A percentile compares a stretch with the other conserved stretches of the same genome.
These are phyloP conservation scores for Ceratobasidium sp. DNA, from an alignment of 1,284 basidiomycete genomes.

Conservation along the genomic window DNA sequence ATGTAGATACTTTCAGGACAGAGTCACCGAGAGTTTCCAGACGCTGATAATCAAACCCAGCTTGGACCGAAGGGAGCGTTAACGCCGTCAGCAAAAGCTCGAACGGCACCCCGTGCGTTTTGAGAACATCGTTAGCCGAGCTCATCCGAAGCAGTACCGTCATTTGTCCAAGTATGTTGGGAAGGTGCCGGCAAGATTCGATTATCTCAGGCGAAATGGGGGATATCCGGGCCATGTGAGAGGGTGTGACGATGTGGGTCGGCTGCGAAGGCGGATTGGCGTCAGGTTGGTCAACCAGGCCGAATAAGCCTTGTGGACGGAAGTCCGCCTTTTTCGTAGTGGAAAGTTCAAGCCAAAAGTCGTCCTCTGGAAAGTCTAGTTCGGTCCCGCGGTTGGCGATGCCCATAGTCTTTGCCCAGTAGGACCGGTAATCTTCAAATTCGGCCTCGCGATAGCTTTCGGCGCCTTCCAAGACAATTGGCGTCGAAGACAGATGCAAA, in stretches of 20 bases:
- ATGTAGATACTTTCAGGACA: slow-evolving; percentile 79
- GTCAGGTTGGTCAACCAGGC: slow-evolving; percentile 11
- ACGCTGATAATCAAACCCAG: slow-evolving; percentile 81
- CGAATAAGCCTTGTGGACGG: slow-evolving; percentile 29
- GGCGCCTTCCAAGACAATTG: slow-evolving; percentile 4
- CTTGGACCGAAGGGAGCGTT: slow-evolving; percentile 72
- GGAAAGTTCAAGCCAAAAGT: slow-evolving; percentile 35
- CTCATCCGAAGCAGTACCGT: slow-evolving; percentile 16
- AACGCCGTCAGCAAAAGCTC: slow-evolving; percentile 76
- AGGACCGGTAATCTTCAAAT: slow-evolving; percentile 21
- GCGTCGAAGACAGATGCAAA: slow-evolving; percentile 14
- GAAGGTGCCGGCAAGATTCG: slow-evolving; percentile 10
- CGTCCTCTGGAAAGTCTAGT: slow-evolving; percentile 35
- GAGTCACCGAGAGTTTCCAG: slow-evolving; percentile 87
- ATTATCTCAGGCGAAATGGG: slow-evolving; percentile 30
- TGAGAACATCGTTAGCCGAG: slow-evolving; percentile 19
- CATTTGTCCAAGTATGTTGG: slow-evolving; percentile 33
- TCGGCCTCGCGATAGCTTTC: slow-evolving; percentile 10
- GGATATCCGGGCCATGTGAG: slow-evolving; percentile 27
- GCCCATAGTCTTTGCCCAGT: slow-evolving; percentile 23
- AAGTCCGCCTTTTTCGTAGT: slow-evolving; percentile 26
- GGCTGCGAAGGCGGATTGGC: not conserved
- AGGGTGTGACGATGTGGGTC: slow-evolving; percentile 10
- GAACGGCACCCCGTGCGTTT: slow-evolving; percentile 50
- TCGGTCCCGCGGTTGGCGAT: slow-evolving; percentile 19